Evolutionary conservation across 2,329 filamentous ascomycete species (phyloP), one percentile per base, ranked within the genome.

Genomic region (Ceratocystis lukuohia): DNA sequence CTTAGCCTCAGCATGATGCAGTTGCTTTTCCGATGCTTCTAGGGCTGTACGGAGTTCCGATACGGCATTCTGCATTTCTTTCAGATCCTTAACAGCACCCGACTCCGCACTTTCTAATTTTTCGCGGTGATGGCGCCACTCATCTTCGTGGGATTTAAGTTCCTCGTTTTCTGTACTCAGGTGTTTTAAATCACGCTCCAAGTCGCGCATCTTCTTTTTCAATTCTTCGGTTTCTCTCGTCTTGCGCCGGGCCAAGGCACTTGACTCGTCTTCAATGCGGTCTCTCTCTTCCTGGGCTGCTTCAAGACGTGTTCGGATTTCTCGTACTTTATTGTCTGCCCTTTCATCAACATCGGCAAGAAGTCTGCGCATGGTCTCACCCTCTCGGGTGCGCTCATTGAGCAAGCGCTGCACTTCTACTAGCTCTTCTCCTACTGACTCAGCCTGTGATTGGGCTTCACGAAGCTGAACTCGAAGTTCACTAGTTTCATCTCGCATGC

Each of bases 271-370:
- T 75, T 99, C 93, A 1, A 91, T 87, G 1, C 91, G 85, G 74
- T 99, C 94, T 20, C 94, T 85, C 75, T 99, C 94, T 74, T 96
- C 92, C n/a, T 96, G 82, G 0, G 92, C 92, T 1, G 89, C 81
- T 72, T 97, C 93, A 81, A 97, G 87, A 1, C 88, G 85, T 67
- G 90, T 86, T 65, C 90, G 88, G 86, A 96, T 94, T 70, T 97
- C 93, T 33, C 90, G 86, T 20, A 96, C 84, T 72, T 91, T 89
- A 68, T 80, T 80, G 70, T 97, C 92, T 1, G 92, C 86, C 8
- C 89, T 83, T 68, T 88, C 84, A 74, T 97, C 91, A 7, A 92
- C 89, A 70, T 97, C 93, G 17, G 87, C 87, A 12, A 99, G 79
- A 68, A 97, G 81, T 62, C 91, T 82, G 44, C 94, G 85, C 92